These are phyloP conservation scores for Penicillium arizonense DNA, from an alignment of 495 filamentous ascomycete genomes.

Conservation along the genomic window DNA sequence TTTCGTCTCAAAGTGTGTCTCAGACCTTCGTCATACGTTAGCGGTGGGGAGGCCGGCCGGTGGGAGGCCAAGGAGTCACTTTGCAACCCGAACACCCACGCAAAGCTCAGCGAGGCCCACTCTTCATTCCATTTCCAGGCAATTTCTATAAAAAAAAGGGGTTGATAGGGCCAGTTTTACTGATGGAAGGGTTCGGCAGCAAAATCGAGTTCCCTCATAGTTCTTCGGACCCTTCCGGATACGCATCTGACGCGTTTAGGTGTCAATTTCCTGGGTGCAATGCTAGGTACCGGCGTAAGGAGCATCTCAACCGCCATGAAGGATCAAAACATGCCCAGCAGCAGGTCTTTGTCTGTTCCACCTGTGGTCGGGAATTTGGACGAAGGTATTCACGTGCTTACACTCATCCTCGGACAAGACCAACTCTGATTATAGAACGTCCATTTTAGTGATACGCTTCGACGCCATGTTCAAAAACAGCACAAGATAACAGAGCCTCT, in stretches of 20 bases:
- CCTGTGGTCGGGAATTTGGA: constrained; percentile 17
- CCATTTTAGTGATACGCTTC: constrained; percentile 27
- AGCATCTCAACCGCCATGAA: constrained; percentile 17
- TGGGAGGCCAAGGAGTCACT: background rate
- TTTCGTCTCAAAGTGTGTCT: too few relatives aligned
- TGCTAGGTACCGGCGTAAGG: constrained; percentile 16
- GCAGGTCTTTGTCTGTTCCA: constrained; percentile 13
- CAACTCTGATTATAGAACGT: background rate
- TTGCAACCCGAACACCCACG: too few relatives aligned
- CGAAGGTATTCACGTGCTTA: constrained; percentile 14
- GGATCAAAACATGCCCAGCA: constrained; percentile 4
- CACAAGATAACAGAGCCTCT: constrained; percentile 19
- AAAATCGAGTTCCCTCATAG: too few relatives aligned
- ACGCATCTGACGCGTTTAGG: too few relatives aligned
- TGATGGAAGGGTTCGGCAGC: too few relatives aligned
- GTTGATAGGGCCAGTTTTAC: too few relatives aligned
- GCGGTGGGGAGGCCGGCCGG: constrained; percentile 10
- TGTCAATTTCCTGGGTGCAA: constrained; percentile 17
- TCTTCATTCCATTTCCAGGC: too few relatives aligned
- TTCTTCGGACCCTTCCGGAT: too few relatives aligned
- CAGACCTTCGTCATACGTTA: too few relatives aligned
- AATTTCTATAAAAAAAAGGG: too few relatives aligned
- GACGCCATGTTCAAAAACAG: constrained; percentile 19
- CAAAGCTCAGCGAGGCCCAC: too few relatives aligned
- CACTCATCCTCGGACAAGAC: background rate